Percentiles rank a stretch among this genome's conserved stretches.
phyloP scores from a whole-genome alignment of 345 rosid genomes.

The Diplotaxis tenuifolia region DNA sequence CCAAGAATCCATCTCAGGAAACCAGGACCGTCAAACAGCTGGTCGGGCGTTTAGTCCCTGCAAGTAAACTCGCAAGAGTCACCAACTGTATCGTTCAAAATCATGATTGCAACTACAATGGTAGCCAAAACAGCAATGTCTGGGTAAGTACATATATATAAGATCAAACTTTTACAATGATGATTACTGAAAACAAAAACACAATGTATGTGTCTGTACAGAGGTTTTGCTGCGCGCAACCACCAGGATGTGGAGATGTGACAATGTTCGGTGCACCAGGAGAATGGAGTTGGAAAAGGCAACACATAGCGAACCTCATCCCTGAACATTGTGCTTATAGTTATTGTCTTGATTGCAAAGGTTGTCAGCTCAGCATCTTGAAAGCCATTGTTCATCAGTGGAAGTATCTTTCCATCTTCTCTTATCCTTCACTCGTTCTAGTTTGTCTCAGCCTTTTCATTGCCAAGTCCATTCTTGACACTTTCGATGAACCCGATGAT shows the following conservation, averaged over 20 bases:
- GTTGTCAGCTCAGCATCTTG: slow-evolving; percentile 34
- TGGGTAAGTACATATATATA: slow-evolving; percentile 25
- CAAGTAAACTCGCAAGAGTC: background rate
- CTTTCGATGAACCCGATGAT: slow-evolving; percentile 20
- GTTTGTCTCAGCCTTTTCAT: slow-evolving; percentile 18
- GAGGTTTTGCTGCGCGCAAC: slow-evolving; percentile 35
- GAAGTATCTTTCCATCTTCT: slow-evolving; percentile 30
- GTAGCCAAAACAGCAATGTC: slow-evolving; percentile 35
- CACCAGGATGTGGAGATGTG: slow-evolving; percentile 18
- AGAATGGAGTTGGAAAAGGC: slow-evolving; percentile 37
- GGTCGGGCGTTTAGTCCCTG: slow-evolving; percentile 23
- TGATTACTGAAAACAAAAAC: background rate
- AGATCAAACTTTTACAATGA: background rate
- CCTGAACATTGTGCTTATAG: slow-evolving; percentile 32
- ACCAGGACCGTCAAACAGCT: slow-evolving; percentile 19
- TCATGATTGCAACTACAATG: slow-evolving; percentile 33
- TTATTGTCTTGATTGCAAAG: slow-evolving; percentile 29
- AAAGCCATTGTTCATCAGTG: slow-evolving; percentile 35
- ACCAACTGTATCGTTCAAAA: slow-evolving; percentile 20
- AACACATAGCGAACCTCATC: slow-evolving; percentile 15
- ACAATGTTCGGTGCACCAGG: slow-evolving; percentile 30
- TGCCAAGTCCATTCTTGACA: slow-evolving; percentile 3
- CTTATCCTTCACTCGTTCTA: slow-evolving; percentile 23
- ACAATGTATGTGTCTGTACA: background rate
- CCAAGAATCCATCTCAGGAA: slow-evolving; percentile 29